These are phyloP conservation scores for Leccinum sublutescens DNA, from an alignment of 768 basidiomycete species.

Conservation along the genomic window DNA sequence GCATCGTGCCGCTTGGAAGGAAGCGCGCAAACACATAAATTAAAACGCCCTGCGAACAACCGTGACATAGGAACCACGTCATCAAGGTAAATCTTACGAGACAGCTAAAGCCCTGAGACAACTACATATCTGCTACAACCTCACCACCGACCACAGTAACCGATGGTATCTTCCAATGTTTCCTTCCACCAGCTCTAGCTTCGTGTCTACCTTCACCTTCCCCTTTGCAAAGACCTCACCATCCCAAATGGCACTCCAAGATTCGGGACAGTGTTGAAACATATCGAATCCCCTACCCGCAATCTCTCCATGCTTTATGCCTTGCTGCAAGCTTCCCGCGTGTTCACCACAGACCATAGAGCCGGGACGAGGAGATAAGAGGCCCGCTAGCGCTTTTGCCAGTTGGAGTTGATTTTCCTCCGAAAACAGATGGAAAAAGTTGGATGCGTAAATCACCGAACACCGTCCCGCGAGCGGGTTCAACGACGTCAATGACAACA, in stretches of 20 bases:
- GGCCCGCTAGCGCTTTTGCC: constrained; percentile 28
- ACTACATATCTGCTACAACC: constrained; percentile 8
- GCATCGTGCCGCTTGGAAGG: constrained; percentile 73
- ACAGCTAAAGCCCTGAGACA: neutral
- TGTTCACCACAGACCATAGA: constrained; percentile 35
- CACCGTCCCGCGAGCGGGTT: constrained; percentile 48
- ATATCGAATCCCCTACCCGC: neutral
- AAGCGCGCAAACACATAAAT: constrained; percentile 81
- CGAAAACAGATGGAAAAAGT: constrained; percentile 44
- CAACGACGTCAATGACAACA: constrained; percentile 41
- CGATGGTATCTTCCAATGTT: neutral
- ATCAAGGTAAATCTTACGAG: constrained; percentile 56
- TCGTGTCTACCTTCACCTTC: constrained; percentile 7
- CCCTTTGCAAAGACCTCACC: constrained; percentile 32
- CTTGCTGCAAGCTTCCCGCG: constrained; percentile 10
- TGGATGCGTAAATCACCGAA: constrained; percentile 48
- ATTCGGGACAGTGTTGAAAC: constrained; percentile 35
- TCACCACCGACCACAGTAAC: constrained; percentile 29
- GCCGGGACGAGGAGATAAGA: constrained; percentile 31
- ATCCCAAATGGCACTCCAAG: constrained; percentile 40
- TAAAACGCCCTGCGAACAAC: constrained; percentile 46
- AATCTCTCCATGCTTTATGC: neutral
- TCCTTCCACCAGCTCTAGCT: neutral
- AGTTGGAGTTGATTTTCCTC: constrained; percentile 29
- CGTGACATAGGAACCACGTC: constrained; percentile 19